phyloP scores from a whole-genome alignment of 495 filamentous ascomycete species.

The Neurospora sp. region DNA sequence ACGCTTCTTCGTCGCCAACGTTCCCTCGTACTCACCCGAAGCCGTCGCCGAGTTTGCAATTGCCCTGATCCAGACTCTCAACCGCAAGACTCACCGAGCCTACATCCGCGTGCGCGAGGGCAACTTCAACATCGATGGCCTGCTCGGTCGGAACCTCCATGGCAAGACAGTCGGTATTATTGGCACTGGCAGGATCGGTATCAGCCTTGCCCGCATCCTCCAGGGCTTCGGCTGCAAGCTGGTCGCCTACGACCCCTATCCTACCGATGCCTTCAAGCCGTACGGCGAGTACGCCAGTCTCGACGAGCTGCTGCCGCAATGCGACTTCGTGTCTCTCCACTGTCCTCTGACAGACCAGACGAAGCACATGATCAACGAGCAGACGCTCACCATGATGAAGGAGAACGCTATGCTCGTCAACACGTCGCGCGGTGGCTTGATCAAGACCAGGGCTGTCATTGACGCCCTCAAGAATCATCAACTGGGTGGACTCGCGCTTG shows the following conservation, averaged over 20 bases:
- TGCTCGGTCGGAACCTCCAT: constrained; percentile 50
- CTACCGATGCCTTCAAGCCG: constrained; percentile 34
- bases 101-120: constrained; percentile 65
- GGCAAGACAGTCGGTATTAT: constrained; percentile 52
- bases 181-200: constrained; percentile 45
- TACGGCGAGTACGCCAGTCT: constrained; percentile 47
- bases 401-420: constrained; percentile 53
- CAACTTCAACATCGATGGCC: constrained; percentile 57
- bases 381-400: constrained; percentile 46
- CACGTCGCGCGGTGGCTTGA: constrained; percentile 54
- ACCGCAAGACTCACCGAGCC: constrained; percentile 60
- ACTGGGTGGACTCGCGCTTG: constrained; percentile 45
- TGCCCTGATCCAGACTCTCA: constrained; percentile 56
- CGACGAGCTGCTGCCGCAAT: constrained; percentile 41
- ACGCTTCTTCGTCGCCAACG: constrained; percentile 54
- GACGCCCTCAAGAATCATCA: constrained; percentile 47
- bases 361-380: constrained; percentile 48
- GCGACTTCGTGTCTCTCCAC: constrained; percentile 54
- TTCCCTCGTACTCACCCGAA: constrained; percentile 61
- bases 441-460: constrained; percentile 50
- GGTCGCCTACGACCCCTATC: constrained; percentile 49
- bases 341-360: constrained; percentile 53
- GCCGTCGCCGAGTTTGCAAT: constrained; percentile 65
- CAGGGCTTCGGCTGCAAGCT: constrained; percentile 53
- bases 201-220: constrained; percentile 43